Base-by-base conservation (phyloP, 1,139 yeast genomes). In the Torulaspora pretoriensis region DNA sequence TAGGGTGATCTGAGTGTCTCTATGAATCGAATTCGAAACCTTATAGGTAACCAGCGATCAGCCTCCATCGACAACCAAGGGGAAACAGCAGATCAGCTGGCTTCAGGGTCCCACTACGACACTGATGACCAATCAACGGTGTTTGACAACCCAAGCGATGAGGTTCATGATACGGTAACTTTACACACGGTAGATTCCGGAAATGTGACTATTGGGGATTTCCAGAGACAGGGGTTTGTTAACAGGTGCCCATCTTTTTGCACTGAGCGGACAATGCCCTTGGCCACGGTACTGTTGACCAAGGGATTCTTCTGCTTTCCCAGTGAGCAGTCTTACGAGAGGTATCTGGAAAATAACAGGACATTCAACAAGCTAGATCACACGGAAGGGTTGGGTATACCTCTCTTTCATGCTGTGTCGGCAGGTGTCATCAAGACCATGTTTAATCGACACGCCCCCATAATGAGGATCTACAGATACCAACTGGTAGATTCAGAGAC, bases 221-320 rank as follows among this genome's bases (percentile, higher is more conserved):
- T 57, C 10, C 52, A 49, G 33, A 47, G 55, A 33, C 50, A 42
- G 12, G 63, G 63, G 7, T 59, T 42, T 43, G 57, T 59, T 6
- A 60, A 61, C 40, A 46, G 64, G 35, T 52, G 59, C 16, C 65
- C 65, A 9, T 39, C 49, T 17, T 59, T 60, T 24, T 44, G 43
- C 10, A 39, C 49, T 9, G 42, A 42, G 19, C 53, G 72, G 32
- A 53, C 57, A 3, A 43, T 67, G 29, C 68, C 68, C 0, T 55
- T 67, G 13, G 59, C 61, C 0, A 61, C 68, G 2, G 49, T 58
- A 31, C 17, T 54, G 42, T 28, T 67, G 48, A 51, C 64, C 37
- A 57, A 64, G 49, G 61, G 71, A 48, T 43, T 53, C 51, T 50
- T 58, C 46, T 54, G 60, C 46, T 52, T 67, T 55, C 58, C 67